Percentiles rank a stretch among this genome's conserved stretches.
Conservation (phyloP, 2,329 filamentous ascomycete species). For the Aureobasidium sp. region DNA sequence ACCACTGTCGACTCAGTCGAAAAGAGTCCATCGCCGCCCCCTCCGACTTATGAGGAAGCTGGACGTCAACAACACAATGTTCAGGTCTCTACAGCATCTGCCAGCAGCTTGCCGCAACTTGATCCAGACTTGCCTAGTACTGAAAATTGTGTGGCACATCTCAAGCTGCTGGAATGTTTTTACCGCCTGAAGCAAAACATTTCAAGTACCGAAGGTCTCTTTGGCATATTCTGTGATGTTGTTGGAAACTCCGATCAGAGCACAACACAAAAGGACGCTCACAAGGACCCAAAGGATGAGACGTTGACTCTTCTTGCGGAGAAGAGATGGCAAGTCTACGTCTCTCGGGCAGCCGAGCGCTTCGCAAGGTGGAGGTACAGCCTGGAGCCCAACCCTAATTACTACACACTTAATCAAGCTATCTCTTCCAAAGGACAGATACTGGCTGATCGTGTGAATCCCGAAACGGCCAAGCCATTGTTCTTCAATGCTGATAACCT, state of each 20-base stretch:
- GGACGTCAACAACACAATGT: constrained; percentile 18
- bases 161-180: constrained; percentile 63
- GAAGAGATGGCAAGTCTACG: constrained; percentile 65
- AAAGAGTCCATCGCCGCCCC: constrained; percentile 16
- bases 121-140: constrained; percentile 15
- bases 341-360: constrained; percentile 58
- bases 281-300: constrained; percentile 28
- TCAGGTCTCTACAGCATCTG: constrained; percentile 22
- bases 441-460: background rate
- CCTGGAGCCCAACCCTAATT: constrained; percentile 21
- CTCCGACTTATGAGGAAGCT: constrained; percentile 16
- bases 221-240: constrained; percentile 38
- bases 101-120: constrained; percentile 18
- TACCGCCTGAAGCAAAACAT: constrained; percentile 59
- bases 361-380: constrained; percentile 59
- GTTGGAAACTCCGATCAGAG: background rate
- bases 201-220: constrained; percentile 59
- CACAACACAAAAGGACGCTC: background rate
- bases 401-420: background rate
- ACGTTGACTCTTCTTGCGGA: constrained; percentile 51
- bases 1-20: constrained; percentile 16
- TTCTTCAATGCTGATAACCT: constrained; percentile 34
- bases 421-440: background rate
- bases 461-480: background rate
- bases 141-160: constrained; percentile 60